Evolutionary conservation across 306 rosid species (phyloP).

Genomic region (Pyrus pyrifolia): DNA sequence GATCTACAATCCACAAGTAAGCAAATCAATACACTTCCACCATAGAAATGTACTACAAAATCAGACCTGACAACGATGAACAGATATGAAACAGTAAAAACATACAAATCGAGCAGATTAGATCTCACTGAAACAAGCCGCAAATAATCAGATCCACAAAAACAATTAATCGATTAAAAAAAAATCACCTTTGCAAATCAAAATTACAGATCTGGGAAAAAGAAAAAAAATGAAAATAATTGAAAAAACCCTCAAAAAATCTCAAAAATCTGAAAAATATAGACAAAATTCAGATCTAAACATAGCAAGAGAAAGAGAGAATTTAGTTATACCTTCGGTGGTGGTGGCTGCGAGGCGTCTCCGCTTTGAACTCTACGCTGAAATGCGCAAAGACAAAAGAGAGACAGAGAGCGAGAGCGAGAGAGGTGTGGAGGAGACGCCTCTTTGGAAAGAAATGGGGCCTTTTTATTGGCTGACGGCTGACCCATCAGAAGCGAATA

Average conservation of each 20-base stretch:
- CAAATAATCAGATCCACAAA: background rate
- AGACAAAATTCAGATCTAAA: constrained; percentile 4
- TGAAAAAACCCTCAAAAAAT: background rate
- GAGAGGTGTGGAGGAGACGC: constrained; percentile 13
- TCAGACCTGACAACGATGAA: background rate
- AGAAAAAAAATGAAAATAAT: too few relatives aligned
- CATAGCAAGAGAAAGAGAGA: background rate
- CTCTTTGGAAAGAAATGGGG: background rate
- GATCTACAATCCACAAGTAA: background rate
- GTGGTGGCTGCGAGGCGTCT: constrained; percentile 22
- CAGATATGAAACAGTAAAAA: background rate
- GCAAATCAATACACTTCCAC: background rate
- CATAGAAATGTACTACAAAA: background rate
- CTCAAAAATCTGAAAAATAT: too few relatives aligned
- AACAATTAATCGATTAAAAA: background rate
- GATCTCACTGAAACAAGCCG: background rate
- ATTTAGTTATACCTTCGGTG: background rate
- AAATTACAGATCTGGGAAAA: background rate
- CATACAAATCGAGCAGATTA: background rate
- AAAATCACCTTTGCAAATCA: background rate
- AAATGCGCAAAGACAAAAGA: background rate
- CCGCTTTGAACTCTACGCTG: constrained; percentile 7
- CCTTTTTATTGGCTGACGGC: constrained; percentile 9
- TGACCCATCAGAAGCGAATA: background rate
- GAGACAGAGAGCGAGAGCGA: background rate